Evolutionary conservation across 176 grass and related monocot species (phyloP), one percentile per base, ranked within the genome.

Genomic region (Zoysia japonica): DNA sequence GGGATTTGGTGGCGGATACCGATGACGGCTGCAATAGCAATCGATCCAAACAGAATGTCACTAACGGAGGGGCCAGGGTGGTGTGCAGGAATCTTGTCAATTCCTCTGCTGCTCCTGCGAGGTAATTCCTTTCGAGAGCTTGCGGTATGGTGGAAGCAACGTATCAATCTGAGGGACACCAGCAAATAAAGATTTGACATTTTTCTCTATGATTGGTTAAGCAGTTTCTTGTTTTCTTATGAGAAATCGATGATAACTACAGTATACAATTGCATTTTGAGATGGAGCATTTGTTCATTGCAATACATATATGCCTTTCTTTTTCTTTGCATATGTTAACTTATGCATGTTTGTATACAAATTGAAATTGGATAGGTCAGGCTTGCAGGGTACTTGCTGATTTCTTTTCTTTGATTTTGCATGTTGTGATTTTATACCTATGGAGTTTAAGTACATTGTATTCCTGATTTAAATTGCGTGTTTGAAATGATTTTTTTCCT

Each of bases 1-100:
- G 88, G 28, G 96, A 99, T 78, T 91, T 99, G 84, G 92, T 99
- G 56, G 68, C 62, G 57, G 71, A 80, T 61, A 37, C 76, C n/a
- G 74, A 65, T 40, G 56, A 71, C 20, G 0, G 17, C 51, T 37
- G 6, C 46, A 89, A 78, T 52, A 65, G 68, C 7, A 81, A 52
- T 63, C 73, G 67, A 38, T 75, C 74, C 5, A 84, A 64, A 14
- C 55, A 84, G 9, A 82, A 69, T 12, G 69, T 65, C 43, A 83
- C 61, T 13, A 84, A 16, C 13, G 74, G 61, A 72, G 83, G 67
- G 56, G 77, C 78, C 49, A 91, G 86, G 61, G 89, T 94, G 62
- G 69, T 94, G 65, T 81, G 85, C 59, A 85, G 84, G 65, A 94
- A 94, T 61, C 68, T 78, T 9, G 70, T 89, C 39, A 94, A 74